Evolutionary conservation across 257 asterid genomes (phyloP).

Genomic region (Anisodus acutangulus): DNA sequence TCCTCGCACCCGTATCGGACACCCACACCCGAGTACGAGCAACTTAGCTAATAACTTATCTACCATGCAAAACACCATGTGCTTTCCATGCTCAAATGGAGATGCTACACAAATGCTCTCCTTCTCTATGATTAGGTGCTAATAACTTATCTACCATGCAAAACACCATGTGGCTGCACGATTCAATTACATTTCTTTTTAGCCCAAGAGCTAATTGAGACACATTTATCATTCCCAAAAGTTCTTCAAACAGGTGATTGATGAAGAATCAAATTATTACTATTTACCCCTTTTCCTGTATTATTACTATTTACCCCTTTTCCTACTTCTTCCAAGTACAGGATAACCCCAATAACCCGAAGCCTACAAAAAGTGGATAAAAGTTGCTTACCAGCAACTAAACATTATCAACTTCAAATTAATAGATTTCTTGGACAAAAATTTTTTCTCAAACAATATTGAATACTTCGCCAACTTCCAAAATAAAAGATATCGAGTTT

Average conservation of each 20-base stretch:
- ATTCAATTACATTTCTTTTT: neutral
- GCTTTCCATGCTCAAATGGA: neutral
- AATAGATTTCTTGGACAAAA: neutral
- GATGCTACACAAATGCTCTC: neutral
- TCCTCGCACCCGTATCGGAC: no score
- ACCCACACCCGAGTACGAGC: no score
- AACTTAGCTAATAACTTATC: neutral
- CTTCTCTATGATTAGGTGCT: constrained; percentile 5
- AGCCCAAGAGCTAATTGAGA: neutral
- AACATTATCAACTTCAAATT: neutral
- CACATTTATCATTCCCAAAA: neutral
- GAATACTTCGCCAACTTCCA: neutral
- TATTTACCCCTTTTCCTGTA: neutral
- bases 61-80: constrained; percentile 32
- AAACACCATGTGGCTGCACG: constrained; percentile 26
- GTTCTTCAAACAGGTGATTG: neutral
- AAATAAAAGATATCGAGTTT: neutral
- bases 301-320: neutral
- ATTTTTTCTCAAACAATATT: neutral
- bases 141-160: constrained; percentile 26
- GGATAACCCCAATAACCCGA: neutral
- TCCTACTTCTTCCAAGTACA: neutral
- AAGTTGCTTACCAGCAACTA: neutral
- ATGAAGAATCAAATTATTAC: neutral
- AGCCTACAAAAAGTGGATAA: neutral